A percentile compares a stretch with the other conserved stretches of the same genome.
Evolutionary conservation across 148 eudicot species (phyloP).

Genomic region (Cornus controversa): DNA sequence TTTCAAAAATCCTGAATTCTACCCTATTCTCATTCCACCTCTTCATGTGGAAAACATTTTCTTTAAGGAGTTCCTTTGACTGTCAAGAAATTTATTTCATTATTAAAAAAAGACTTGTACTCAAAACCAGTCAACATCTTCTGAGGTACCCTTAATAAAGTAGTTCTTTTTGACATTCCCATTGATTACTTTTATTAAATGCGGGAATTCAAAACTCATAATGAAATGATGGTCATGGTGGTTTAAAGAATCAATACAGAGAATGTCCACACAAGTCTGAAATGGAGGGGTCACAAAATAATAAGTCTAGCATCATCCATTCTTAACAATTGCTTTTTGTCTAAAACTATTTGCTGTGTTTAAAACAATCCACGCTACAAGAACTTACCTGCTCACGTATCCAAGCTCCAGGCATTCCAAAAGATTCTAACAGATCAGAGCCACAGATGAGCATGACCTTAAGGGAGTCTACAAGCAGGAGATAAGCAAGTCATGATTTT

Average conservation of each 20-base stretch:
- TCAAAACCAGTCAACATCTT: too few species aligned
- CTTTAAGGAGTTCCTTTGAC: too few species aligned
- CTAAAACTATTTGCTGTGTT: neutral
- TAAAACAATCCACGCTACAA: neutral
- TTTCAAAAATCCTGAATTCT: neutral
- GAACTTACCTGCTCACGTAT: slow-evolving; percentile 77
- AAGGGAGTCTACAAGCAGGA: slow-evolving; percentile 43
- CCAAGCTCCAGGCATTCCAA: slow-evolving; percentile 78
- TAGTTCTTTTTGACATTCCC: neutral
- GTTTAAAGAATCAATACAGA: neutral
- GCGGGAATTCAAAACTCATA: neutral
- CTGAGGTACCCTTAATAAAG: too few species aligned
- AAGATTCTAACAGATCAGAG: slow-evolving; percentile 91
- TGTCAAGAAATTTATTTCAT: too few species aligned
- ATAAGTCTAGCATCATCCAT: neutral
- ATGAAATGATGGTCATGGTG: neutral
- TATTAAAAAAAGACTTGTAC: too few species aligned
- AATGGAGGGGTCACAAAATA: neutral
- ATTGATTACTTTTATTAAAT: neutral
- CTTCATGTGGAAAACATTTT: neutral
- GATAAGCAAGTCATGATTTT: neutral
- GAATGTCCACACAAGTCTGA: neutral
- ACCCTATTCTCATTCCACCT: neutral
- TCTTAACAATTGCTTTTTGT: neutral
- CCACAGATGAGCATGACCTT: slow-evolving; percentile 93